Evolutionary conservation across 106 monocot genomes (phyloP), one percentile per base, ranked within the genome.

Genomic region (Chionographis japonica): DNA sequence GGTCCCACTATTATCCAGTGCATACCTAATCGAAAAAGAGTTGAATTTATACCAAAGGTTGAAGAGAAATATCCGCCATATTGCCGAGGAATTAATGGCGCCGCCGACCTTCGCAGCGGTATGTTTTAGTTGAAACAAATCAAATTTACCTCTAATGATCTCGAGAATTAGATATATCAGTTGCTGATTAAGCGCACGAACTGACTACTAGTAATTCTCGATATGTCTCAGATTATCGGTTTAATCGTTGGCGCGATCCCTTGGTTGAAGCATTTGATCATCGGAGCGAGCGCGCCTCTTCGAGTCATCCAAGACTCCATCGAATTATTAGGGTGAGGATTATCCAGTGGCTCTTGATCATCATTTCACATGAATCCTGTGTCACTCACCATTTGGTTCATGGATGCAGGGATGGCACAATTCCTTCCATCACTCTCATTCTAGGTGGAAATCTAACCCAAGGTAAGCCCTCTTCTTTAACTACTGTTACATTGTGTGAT

Each of bases 81-180:
- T 81, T 41, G 67, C 19, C 0, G 63, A 84, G 50, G 83, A 90
- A 72, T 60, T 86, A 3, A 17, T 72, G 40, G 54, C 77, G 60
- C 86, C 90, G 16, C 84, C 86, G 11, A 84, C 72, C 11, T 39
- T 72, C 62, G 80, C 80, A 61, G 83, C 86, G 27, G 90, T 90
- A 84, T 42, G 53, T 46, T 46, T 18, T 50, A 39, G 12, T 63
- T 63, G 9, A 46, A 46, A 46, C 9, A 46, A 46, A 10, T 46
- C 9, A 46, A 5, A 37, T 46, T 49, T 65, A 1, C 49, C 50
- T 65, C 12, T 50, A 37, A 18, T 42, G 38, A 12, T 14, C 9
- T 20, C 2, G 2, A 4, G 19, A 49, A 2, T 3, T 3, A 49
- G 15, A 9, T 27, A 2, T 27, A 2, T 40, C 20, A 62, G 12